Percentiles rank a stretch among this genome's conserved stretches.
Conservation (phyloP, 1,284 basidiomycete genomes). For the Polyporus tsugae region DNA sequence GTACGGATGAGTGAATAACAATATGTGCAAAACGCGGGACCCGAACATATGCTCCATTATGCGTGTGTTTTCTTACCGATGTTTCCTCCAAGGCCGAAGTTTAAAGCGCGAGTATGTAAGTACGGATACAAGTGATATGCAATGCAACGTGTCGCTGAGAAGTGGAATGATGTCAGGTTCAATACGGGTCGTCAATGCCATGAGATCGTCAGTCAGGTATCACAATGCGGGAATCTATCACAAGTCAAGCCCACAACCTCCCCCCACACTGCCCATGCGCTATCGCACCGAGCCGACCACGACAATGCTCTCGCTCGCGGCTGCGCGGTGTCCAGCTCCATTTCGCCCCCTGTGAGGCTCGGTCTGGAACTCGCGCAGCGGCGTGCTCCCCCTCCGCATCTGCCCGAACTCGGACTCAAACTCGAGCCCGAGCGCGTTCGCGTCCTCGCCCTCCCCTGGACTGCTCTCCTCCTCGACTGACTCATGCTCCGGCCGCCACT, state of each 20-base stretch:
- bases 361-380: constrained; percentile 12
- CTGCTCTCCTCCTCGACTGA: constrained; percentile 27
- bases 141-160: constrained; percentile 2
- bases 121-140: neutral
- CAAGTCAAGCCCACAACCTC: neutral
- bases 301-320: constrained; percentile 26
- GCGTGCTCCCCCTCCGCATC: neutral
- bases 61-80: neutral
- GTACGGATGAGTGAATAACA: constrained; percentile 2
- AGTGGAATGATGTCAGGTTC: neutral
- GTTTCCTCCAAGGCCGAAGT: neutral
- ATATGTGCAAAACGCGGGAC: neutral
- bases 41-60: constrained; percentile 2
- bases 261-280: neutral
- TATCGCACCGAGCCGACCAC: neutral
- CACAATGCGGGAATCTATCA: neutral
- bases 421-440: constrained; percentile 25
- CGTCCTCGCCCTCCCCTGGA: constrained; percentile 13
- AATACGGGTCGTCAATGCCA: constrained; percentile 3
- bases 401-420: constrained; percentile 8
- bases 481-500: constrained; percentile 25
- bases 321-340: constrained; percentile 15
- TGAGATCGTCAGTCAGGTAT: constrained; percentile 5
- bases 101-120: neutral
- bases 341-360: constrained; percentile 8